phyloP scores from a whole-genome alignment of 2,329 filamentous ascomycete species.

The Verruconis gallopava region DNA sequence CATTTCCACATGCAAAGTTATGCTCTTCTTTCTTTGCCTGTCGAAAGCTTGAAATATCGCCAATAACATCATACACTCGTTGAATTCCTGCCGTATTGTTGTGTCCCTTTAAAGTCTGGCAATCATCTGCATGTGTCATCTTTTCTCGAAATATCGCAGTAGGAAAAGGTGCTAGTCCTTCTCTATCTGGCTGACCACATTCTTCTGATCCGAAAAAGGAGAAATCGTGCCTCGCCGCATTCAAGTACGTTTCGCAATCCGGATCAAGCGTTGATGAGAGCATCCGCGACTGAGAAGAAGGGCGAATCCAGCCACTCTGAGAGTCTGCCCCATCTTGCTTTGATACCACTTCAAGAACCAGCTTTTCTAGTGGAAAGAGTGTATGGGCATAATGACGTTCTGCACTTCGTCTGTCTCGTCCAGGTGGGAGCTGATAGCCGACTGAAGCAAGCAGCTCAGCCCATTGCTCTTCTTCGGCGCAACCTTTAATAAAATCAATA shows the following conservation, averaged over 20 bases:
- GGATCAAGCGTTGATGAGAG: conserved; percentile 46
- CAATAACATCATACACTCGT: conserved; percentile 33
- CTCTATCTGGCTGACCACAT: conserved; percentile 35
- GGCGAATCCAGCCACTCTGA: conserved; percentile 1
- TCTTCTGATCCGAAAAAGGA: conserved; percentile 44
- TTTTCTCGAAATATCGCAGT: conserved; percentile 30
- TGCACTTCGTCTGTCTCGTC: conserved; percentile 35
- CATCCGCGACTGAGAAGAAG: conserved; percentile 19
- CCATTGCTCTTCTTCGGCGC: conserved; percentile 41
- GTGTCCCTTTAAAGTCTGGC: no score
- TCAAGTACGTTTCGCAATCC: conserved; percentile 47
- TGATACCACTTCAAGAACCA: conserved; percentile 42
- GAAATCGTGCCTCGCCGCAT: conserved; percentile 46
- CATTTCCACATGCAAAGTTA: conserved; percentile 18
- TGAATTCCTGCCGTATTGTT: no score
- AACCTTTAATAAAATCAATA: conserved; percentile 42
- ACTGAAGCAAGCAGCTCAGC: conserved; percentile 39
- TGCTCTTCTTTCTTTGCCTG: conserved; percentile 39
- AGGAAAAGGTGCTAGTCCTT: conserved; percentile 31
- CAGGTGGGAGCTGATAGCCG: conserved; percentile 48
- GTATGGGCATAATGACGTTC: conserved; percentile 36
- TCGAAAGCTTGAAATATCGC: conserved; percentile 41
- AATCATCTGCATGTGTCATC: no score
- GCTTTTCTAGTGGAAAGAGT: conserved; percentile 41
- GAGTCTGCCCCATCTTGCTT: conserved; percentile 4